Evolutionary conservation across 768 basidiomycete species (phyloP), one percentile per base, ranked within the genome.

Genomic region (Trametes meyenii): DNA sequence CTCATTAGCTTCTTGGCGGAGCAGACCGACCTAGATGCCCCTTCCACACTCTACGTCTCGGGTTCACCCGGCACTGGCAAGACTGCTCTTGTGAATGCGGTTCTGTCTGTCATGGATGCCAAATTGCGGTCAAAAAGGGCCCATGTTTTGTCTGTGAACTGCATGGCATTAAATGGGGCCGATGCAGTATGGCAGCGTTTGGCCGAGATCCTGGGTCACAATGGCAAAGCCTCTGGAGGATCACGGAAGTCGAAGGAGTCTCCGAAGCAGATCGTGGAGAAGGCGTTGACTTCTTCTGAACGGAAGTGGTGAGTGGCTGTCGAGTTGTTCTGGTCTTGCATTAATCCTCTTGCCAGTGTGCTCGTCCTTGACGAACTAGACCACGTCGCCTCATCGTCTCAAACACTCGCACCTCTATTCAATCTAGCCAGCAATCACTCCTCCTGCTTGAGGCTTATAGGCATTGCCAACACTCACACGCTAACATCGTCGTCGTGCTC

Each of bases 31-130:
- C 68, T 67, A 24, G 61, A 62, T 4, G 55, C 44, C 62, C 23
- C 69, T 75, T 78, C 84, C 11, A 81, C 84, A 44, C 79, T 96
- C 60, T 98, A 96, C 73, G 87, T 98, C 54, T 96, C 95, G 10
- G 96, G 96, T 10, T 85, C 93, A 1, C 94, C 95, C 3, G 96
- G 96, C 1, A 94, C 93, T 2, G 94, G 94, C 19, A 96, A 96
- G 77, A 96, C 92, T 1, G 94, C 92, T 0, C 77, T 96, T 3
- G 84, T 94, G 26, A 87, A 88, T 67, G 78, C 86, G 5, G 76
- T 92, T 29, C 72, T 95, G 21, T 73, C 72, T 19, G 60, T 63
- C 2, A 59, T 72, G n/a, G 73, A 76, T 8, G 64, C 82, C 26
- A 73, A 77, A 24, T 66, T 76, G 8, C 76, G 78, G 33, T 65